These are phyloP conservation scores for Monilinia laxa DNA, from an alignment of 2,329 filamentous ascomycete species.

Conservation along the genomic window DNA sequence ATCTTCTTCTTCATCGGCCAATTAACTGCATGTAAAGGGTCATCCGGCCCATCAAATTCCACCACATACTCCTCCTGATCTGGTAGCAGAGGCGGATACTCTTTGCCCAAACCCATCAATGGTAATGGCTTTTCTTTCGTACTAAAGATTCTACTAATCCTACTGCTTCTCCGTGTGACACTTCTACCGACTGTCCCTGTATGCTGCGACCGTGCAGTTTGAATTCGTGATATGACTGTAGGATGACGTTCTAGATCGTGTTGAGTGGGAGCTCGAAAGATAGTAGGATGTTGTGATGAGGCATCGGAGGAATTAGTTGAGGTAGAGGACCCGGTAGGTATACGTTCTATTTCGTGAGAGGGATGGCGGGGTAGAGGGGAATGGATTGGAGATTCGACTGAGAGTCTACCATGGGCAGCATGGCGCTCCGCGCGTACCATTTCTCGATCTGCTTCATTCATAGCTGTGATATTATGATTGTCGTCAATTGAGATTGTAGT, in stretches of 20 bases:
- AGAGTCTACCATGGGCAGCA: conserved; percentile 47
- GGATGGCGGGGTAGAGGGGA: conserved; percentile 30
- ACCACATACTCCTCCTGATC: conserved; percentile 76
- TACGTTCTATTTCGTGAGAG: conserved; percentile 59
- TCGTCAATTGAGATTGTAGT: not conserved
- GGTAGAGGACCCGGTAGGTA: conserved; percentile 54
- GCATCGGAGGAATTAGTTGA: conserved; percentile 42
- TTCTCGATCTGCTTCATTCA: conserved; percentile 37
- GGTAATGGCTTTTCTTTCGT: conserved; percentile 56
- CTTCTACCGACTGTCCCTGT: conserved; percentile 66
- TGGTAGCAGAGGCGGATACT: conserved; percentile 68
- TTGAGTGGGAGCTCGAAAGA: conserved; percentile 64
- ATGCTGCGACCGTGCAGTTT: conserved; percentile 70
- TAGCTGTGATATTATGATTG: conserved; percentile 25
- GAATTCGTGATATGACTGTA: conserved; percentile 68
- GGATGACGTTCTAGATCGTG: conserved; percentile 67
- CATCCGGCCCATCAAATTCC: conserved; percentile 79
- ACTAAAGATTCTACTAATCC: conserved; percentile 45
- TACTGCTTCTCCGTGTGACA: conserved; percentile 42
- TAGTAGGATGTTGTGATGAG: conserved; percentile 44
- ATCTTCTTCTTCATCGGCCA: conserved; percentile 81
- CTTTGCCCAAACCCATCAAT: conserved; percentile 70
- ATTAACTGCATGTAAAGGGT: conserved; percentile 84
- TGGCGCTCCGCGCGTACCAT: conserved; percentile 48
- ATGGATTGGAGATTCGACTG: conserved; percentile 26